phyloP scores from a whole-genome alignment of 768 basidiomycete species.

The Ramaria sp. region DNA sequence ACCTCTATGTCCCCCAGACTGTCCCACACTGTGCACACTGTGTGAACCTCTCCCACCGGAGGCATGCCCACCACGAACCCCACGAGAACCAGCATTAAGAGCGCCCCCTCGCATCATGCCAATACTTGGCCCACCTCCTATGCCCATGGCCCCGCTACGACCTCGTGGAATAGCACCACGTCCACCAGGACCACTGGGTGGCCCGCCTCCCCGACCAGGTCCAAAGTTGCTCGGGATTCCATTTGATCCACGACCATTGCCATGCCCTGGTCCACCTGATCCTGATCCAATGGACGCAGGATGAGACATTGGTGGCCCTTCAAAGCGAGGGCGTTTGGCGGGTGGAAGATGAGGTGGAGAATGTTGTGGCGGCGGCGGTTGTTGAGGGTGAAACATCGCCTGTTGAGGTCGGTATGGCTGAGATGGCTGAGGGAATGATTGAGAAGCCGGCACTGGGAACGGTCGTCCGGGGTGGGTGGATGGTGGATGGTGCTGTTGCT shows the following conservation, averaged over 20 bases:
- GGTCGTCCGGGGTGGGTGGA: slow-evolving; percentile 12
- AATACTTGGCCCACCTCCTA: slow-evolving; percentile 8
- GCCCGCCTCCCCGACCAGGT: slow-evolving; percentile 26
- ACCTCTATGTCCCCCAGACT: slow-evolving; percentile 25
- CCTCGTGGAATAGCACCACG: neutral
- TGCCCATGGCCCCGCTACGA: neutral
- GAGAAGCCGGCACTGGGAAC: slow-evolving; percentile 9
- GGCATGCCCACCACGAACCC: slow-evolving; percentile 28
- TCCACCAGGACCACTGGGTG: slow-evolving; percentile 20
- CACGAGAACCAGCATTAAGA: slow-evolving; percentile 13
- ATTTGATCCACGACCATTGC: slow-evolving; percentile 19
- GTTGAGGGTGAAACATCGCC: slow-evolving; percentile 24
- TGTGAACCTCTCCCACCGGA: slow-evolving; percentile 30
- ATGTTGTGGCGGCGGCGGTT: slow-evolving; percentile 36
- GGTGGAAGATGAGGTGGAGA: slow-evolving; percentile 74
- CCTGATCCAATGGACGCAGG: slow-evolving; percentile 37
- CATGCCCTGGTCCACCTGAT: slow-evolving; percentile 15
- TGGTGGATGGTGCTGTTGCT: slow-evolving; percentile 18
- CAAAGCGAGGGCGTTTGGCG: slow-evolving; percentile 84
- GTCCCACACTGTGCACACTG: slow-evolving; percentile 1
- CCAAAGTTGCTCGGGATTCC: slow-evolving; percentile 15
- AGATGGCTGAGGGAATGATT: slow-evolving; percentile 25
- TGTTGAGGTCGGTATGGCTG: slow-evolving; percentile 24
- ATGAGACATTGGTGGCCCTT: slow-evolving; percentile 51
- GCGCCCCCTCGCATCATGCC: slow-evolving; percentile 27